Evolutionary conservation across 345 rosid species (phyloP).

Genomic region (Cardiospermum halicacabum): DNA sequence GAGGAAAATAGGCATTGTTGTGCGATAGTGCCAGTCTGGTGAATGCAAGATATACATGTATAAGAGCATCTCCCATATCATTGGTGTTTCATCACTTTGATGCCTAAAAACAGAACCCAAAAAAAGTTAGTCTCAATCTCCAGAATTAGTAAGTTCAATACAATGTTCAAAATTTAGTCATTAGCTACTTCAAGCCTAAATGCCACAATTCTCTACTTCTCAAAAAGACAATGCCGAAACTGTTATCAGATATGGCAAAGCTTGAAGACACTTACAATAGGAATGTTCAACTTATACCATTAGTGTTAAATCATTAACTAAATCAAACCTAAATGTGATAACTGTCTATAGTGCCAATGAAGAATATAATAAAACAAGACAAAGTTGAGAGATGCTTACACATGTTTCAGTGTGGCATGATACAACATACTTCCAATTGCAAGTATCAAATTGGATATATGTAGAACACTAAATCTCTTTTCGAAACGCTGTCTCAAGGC

Average conservation of each 20-base stretch:
- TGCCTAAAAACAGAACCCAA: constrained; percentile 47
- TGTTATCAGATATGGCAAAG: background rate
- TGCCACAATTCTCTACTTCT: background rate
- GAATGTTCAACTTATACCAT: no score
- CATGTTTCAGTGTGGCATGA: constrained; percentile 69
- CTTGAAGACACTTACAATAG: constrained; percentile 50
- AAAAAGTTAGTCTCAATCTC: background rate
- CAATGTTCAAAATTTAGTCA: background rate
- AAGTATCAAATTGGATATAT: constrained; percentile 82
- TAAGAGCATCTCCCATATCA: constrained; percentile 98
- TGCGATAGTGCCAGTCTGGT: constrained; percentile 96
- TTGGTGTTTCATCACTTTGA: constrained; percentile 94
- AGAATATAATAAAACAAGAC: no score
- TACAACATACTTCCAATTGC: constrained; percentile 90
- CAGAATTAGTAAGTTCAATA: background rate
- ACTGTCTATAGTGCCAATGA: no score
- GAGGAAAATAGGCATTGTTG: constrained; percentile 93
- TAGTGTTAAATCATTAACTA: no score
- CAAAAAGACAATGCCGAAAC: background rate
- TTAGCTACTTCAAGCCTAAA: background rate
- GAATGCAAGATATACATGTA: constrained; percentile 91
- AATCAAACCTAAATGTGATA: no score
- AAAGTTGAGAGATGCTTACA: constrained; percentile 60
- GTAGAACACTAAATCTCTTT: constrained; percentile 90
- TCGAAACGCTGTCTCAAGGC: constrained; percentile 87